A percentile compares a stretch with the other conserved stretches of the same genome.
Evolutionary conservation across 2,329 filamentous ascomycete species (phyloP).

Genomic region (Botrytis fragariae): DNA sequence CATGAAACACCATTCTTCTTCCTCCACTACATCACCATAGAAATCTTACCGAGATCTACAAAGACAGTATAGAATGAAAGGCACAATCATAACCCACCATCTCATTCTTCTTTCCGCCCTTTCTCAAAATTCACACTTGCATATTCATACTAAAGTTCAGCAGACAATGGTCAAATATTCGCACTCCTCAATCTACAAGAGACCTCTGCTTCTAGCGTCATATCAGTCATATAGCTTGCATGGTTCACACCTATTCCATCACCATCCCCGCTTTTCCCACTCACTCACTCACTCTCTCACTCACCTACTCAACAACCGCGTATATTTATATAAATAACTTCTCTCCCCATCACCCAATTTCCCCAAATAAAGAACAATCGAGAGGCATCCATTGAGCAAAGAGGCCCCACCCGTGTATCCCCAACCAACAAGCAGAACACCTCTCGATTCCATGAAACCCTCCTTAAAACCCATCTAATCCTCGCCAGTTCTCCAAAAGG

Average conservation of each 20-base stretch:
- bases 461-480: no score
- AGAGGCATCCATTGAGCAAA: not conserved
- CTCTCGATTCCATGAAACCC: not conserved
- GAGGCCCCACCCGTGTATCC: not conserved
- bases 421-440: not conserved
- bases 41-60: rapidly evolving
- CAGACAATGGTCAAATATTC: not conserved
- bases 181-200: not conserved
- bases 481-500: no score
- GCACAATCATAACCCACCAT: not conserved
- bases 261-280: not conserved
- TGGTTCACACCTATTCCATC: not conserved
- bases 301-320: not conserved
- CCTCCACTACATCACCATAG: not conserved
- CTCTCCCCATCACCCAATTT: not conserved
- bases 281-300: no score
- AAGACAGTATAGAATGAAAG: not conserved
- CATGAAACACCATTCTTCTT: not conserved
- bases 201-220: not conserved
- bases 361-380: not conserved
- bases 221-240: not conserved
- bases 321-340: not conserved
- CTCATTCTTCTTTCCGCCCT: not conserved
- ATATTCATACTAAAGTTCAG: not conserved
- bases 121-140: not conserved